Evolutionary conservation across 345 rosid genomes (phyloP).

Genomic region (Corymbia maculata): DNA sequence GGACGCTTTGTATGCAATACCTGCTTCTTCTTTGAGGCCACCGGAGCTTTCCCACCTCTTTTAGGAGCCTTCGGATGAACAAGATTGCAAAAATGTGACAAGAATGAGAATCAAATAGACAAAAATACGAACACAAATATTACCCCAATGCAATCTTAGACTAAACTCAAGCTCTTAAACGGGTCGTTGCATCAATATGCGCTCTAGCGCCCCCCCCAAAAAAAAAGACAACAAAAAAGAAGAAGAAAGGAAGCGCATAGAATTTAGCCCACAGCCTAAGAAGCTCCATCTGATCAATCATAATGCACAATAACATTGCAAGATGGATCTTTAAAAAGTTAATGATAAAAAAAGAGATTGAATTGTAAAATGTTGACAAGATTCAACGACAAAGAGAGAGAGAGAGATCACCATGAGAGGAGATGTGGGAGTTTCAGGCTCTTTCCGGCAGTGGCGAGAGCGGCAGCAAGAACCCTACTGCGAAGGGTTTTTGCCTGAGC

Average conservation of each 20-base stretch:
- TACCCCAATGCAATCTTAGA: background rate
- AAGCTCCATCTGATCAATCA: background rate
- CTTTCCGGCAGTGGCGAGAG: background rate
- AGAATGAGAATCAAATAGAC: background rate
- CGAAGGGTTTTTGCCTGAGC: background rate
- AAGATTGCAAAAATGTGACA: background rate
- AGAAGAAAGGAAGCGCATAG: background rate
- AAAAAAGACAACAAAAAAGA: too few relatives aligned
- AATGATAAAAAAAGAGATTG: background rate
- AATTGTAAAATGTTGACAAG: background rate
- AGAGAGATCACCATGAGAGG: background rate
- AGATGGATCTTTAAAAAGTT: background rate
- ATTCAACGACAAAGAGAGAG: background rate
- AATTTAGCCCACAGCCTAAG: background rate
- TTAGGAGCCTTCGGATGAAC: constrained; percentile 31
- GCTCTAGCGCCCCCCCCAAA: background rate
- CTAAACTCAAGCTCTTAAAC: background rate
- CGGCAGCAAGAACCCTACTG: background rate
- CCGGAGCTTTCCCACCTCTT: constrained; percentile 29
- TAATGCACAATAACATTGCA: background rate
- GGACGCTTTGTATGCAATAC: background rate
- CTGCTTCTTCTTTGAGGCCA: constrained; percentile 34
- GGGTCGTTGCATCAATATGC: background rate
- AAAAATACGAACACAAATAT: background rate
- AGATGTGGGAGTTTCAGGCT: background rate